phyloP scores from a whole-genome alignment of 2,329 filamentous ascomycete genomes.

The Nigrospora osmanthi region DNA sequence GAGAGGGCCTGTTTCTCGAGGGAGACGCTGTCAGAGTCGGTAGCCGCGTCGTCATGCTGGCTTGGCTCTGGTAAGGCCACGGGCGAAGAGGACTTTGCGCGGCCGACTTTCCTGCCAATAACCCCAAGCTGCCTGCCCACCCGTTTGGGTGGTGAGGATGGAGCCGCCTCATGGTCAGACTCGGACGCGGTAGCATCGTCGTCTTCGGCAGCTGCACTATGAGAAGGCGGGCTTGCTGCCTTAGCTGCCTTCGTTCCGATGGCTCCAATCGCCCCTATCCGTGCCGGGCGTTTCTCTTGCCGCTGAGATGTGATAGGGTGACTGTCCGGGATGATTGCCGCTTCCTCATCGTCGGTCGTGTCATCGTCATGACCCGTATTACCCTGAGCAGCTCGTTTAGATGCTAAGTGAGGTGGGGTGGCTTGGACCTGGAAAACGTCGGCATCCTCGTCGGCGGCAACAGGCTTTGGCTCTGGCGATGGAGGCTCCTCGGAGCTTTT shows the following conservation, averaged over 20 bases:
- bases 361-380: slow-evolving; percentile 5
- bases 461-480: slow-evolving; percentile 7
- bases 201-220: slow-evolving; percentile 10
- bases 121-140: slow-evolving; percentile 11
- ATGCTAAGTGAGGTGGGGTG: slow-evolving; percentile 33
- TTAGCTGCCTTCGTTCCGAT: slow-evolving; percentile 4
- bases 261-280: slow-evolving; percentile 12
- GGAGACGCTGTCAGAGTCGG: slow-evolving; percentile 5
- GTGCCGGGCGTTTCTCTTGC: slow-evolving; percentile 6
- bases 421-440: slow-evolving; percentile 44
- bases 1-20: neutral
- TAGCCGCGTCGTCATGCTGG: slow-evolving; percentile 8
- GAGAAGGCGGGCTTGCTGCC: slow-evolving; percentile 14
- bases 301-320: slow-evolving; percentile 4
- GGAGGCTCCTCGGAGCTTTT: slow-evolving; percentile 7
- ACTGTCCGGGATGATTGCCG: slow-evolving; percentile 10
- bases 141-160: slow-evolving; percentile 6
- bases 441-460: slow-evolving; percentile 27
- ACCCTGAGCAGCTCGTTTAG: slow-evolving; percentile 17
- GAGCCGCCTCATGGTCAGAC: slow-evolving; percentile 14
- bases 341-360: slow-evolving; percentile 11
- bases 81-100: neutral
- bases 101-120: slow-evolving; percentile 12
- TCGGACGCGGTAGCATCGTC: slow-evolving; percentile 21
- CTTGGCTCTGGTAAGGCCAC: neutral